Evolutionary conservation across 192 early-diverging fungal genomes (phyloP), one percentile per base, ranked within the genome.

Genomic region (Radiomyces spectabilis): DNA sequence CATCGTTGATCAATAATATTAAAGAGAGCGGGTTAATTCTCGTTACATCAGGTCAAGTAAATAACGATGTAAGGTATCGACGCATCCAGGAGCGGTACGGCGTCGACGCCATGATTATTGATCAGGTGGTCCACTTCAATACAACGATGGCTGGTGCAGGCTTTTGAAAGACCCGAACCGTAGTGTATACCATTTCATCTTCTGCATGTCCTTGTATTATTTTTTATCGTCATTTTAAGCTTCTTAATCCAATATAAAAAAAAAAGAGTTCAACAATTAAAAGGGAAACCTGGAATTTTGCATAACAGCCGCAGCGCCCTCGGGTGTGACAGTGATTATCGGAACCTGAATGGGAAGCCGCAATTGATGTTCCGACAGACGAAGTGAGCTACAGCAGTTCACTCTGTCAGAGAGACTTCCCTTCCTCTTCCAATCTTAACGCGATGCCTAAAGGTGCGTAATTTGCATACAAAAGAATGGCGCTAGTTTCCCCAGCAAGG

Each of bases 1-100:
- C 97, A 12, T 76, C 83, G 24, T 69, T 99, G 25, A 91, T 99
- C 55, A 82, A 83, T 19, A 92, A 85, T 38, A 86, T 96, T 51
- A 99, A 99, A 55, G 85, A 94, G 55, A 86, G 84, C 41, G 95
- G 97, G 1, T 62, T 99, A 26, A 82, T 99, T 24, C 70, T 98
- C 41, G 85, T 87, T 3, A 94, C 95, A 18, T 94, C 91, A 75
- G 97, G 95, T 1, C 40, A 61, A n/a, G 77, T 74, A 15, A 97
- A 97, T 67, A 65, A 75, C 26, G 71, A 81, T 39, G 65, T 73
- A 22, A 61, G 63, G 18, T 76, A 79, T 42, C 78, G 90, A 2
- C 59, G 61, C n/a, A 61, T 85, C 37, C 97, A 97, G 51, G 87
- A 89, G 59, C 58, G 69, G 32, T 69, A 81, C 61, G 94, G 93